A percentile compares a stretch with the other conserved stretches of the same genome.
phyloP scores from a whole-genome alignment of 371 early-diverging fungal genomes.

The Funneliformis caledonium region DNA sequence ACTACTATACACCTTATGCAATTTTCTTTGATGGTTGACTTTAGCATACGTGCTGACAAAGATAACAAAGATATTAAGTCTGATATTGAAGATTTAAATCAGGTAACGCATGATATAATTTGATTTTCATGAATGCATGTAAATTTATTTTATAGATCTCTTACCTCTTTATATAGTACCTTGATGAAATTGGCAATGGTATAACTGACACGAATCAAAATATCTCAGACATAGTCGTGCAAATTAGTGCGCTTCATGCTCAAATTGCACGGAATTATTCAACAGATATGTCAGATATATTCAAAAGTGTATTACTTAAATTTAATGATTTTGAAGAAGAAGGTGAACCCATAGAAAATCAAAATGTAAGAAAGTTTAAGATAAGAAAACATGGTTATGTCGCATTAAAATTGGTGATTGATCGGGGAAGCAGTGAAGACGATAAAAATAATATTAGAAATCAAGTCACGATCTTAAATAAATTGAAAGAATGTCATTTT shows the following conservation, averaged over 20 bases:
- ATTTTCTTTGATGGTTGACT: neutral
- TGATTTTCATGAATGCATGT: no score
- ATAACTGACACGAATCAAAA: neutral
- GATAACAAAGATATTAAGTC: neutral
- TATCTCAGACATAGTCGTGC: neutral
- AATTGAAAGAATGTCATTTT: no score
- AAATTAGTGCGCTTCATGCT: neutral
- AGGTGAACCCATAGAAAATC: no score
- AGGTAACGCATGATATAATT: no score
- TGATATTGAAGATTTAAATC: neutral
- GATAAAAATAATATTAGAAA: neutral
- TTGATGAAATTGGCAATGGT: conserved; percentile 1
- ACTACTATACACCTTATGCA: neutral
- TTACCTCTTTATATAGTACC: neutral
- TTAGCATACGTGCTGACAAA: no score
- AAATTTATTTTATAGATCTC: no score
- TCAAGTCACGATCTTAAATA: no score
- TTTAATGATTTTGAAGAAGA: no score
- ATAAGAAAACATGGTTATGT: no score
- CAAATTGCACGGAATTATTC: neutral
- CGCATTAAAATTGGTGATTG: neutral
- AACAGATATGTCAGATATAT: no score
- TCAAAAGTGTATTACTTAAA: no score
- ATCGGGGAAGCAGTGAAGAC: neutral
- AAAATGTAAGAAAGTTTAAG: no score